Evolutionary conservation across 2,329 filamentous ascomycete species (phyloP), one percentile per base, ranked within the genome.

Genomic region (Hypoxylon sp.): DNA sequence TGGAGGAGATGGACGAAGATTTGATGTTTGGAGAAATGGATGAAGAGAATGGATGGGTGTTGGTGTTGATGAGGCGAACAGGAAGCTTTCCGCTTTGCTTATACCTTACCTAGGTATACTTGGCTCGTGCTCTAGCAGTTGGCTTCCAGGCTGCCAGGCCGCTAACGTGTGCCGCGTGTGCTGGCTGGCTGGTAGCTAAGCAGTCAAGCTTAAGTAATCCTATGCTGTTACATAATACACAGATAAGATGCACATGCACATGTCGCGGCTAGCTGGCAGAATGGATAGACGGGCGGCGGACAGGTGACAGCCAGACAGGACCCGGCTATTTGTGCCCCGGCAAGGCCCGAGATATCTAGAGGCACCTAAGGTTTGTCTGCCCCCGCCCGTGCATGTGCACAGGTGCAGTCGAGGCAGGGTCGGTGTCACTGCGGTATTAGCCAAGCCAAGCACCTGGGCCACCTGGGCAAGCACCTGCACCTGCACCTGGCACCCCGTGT

Each of bases 161-260:
- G 40, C 62, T 42, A 55, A 64, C 43, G 27, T 59, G 50, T 47
- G 66, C 67, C 65, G 65, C 66, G 58, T 68, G 63, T n/a, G n/a
- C n/a, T n/a, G n/a, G n/a, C n/a, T n/a, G n/a, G n/a, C n/a, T n/a
- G n/a, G n/a, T n/a, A n/a, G n/a, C n/a, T 20, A 40, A 13, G 3
- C 18, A 17, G 17, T 18, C 31, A 9, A 29, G 4, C 27, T 29
- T 29, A n/a, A 23, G 33, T 29, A 40, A 46, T 17, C 17, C 33
- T 10, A 18, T 9, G 15, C 15, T n/a, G 3, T 29, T 45, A 45
- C 23, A 24, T 45, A 29, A 49, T 50, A 1, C 35, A 50, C n/a
- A 21, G 9, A 23, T 15, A n/a, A n/a, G n/a, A n/a, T n/a, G n/a
- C n/a, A n/a, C n/a, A n/a, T n/a, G n/a, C n/a, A n/a, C n/a, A n/a